Evolutionary conservation across 352 stramenopile species (phyloP).

Genomic region (Peronospora farinosa): DNA sequence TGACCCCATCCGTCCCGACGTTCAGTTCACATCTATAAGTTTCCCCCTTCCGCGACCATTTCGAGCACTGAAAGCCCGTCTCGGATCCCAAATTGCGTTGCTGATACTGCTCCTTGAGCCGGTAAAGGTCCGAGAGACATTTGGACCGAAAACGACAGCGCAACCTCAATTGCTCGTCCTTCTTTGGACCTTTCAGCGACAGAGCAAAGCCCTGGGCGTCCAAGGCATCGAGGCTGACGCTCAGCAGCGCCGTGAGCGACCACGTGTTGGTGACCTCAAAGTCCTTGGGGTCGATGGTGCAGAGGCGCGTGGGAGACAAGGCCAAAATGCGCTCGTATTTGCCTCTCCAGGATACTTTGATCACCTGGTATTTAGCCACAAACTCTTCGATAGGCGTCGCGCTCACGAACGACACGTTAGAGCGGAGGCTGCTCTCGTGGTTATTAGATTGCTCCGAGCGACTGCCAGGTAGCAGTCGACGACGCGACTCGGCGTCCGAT

Average conservation of each 20-base stretch:
- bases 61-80: conserved; percentile 50
- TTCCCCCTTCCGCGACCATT: conserved; percentile 50
- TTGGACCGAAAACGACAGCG: conserved; percentile 69
- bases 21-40: conserved; percentile 47
- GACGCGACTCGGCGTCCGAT: conserved; percentile 22
- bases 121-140: conserved; percentile 74
- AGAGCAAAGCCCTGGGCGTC: conserved; percentile 64
- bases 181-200: conserved; percentile 63
- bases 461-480: conserved; percentile 7
- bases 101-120: conserved; percentile 54
- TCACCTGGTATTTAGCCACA: conserved; percentile 77
- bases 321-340: conserved; percentile 86
- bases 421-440: neutral
- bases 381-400: conserved; percentile 67
- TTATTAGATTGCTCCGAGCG: conserved; percentile 6
- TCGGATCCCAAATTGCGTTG: conserved; percentile 27
- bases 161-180: conserved; percentile 79
- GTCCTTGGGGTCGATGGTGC: conserved; percentile 79
- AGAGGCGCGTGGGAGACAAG: conserved; percentile 72
- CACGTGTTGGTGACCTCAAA: conserved; percentile 87
- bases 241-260: conserved; percentile 51
- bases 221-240: conserved; percentile 49
- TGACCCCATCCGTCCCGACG: conserved; percentile 53
- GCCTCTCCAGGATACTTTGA: conserved; percentile 78
- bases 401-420: conserved; percentile 16